Base-by-base conservation (phyloP, 208 protist genomes). In the Phytomonas sp. region DNA sequence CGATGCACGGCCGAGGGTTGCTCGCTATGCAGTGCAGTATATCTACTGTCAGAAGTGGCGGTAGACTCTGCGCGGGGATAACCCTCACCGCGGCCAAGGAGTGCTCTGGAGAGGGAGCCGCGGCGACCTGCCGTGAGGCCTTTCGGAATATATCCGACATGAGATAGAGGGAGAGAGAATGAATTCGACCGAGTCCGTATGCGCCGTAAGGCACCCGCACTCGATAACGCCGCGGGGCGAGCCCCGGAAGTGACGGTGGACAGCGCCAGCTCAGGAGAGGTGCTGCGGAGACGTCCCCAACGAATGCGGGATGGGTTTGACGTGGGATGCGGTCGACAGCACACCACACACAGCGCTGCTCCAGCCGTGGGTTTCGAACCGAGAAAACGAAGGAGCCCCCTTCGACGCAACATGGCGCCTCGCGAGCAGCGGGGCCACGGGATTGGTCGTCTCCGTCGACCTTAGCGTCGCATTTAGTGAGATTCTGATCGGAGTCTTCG, bases 281-380 rank as follows among this genome's bases (percentile, higher is more conserved):
- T 28, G 84, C 81, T 5, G 75, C 62, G 13, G 70, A 75, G 11
- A 67, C 43, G 20, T 66, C 64, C 29, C 79, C 73, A 5, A 60
- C 64, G 56, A 77, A 70, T 31, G 71, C 73, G 0, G 83, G 74
- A 4, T 77, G 43, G 13, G 68, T 64, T 28, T 91, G 68, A 17
- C 75, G 73, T 40, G 74, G 32, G 36, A 75, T 67, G 4, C 70
- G 33, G 68, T 84, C 82, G 0, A 95, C 80, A 59, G 80, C 81
- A 69, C 84, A 92, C 89, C 89, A 95, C 36, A 93, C 89, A 20
- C 80, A 84, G 34, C 62, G 61, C 74, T 78, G 66, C 60, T 82
- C 75, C 51, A 89, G 73, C 6, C 87, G 77, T 7, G 85, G 85
- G 65, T 95, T 95, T 8, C 80, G 60, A 17, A 93, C 78, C 4